phyloP scores from a whole-genome alignment of 805 yeast genomes.

The Kodamaea laetipori region DNA sequence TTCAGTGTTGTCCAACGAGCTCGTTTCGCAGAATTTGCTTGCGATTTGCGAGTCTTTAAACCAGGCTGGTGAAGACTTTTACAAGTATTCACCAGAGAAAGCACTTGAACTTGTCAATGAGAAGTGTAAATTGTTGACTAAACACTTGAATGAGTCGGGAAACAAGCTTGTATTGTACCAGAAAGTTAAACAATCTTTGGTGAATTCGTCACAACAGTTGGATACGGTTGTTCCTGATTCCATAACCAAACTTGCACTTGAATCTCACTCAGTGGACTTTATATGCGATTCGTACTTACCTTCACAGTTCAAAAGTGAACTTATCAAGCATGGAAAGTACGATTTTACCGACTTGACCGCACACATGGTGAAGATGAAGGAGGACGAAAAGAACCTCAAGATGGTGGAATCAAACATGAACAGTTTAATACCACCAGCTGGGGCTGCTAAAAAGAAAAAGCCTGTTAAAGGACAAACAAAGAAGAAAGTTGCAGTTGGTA shows the following conservation, averaged over 20 bases:
- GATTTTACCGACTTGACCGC: conserved; percentile 25
- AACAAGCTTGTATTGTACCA: conserved; percentile 11
- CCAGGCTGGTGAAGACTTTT: conserved; percentile 38
- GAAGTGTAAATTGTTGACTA: conserved; percentile 39
- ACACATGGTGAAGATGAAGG: conserved; percentile 19
- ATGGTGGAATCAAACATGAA: conserved; percentile 31
- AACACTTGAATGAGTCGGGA: conserved; percentile 25
- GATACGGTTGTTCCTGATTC: conserved; percentile 29
- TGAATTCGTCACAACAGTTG: conserved; percentile 5
- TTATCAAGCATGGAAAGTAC: conserved; percentile 16
- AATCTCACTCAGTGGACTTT: conserved; percentile 48
- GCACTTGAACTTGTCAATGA: conserved; percentile 39
- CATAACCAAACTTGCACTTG: conserved; percentile 37
- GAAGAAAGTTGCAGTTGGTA: conserved; percentile 53
- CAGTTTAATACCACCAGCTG: conserved; percentile 23
- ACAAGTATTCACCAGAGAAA: conserved; percentile 43
- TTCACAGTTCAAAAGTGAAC: conserved; percentile 25
- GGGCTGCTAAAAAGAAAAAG: conserved; percentile 22
- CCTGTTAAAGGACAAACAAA: conserved; percentile 15
- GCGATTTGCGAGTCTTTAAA: conserved; percentile 32
- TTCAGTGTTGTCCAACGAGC: conserved; percentile 24
- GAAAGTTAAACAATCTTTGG: conserved; percentile 7
- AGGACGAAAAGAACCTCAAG: conserved; percentile 24
- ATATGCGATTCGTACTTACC: conserved; percentile 47
- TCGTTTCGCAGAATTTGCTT: conserved; percentile 9